phyloP scores from a whole-genome alignment of 352 stramenopile species.

The Globisporangium spiculum region DNA sequence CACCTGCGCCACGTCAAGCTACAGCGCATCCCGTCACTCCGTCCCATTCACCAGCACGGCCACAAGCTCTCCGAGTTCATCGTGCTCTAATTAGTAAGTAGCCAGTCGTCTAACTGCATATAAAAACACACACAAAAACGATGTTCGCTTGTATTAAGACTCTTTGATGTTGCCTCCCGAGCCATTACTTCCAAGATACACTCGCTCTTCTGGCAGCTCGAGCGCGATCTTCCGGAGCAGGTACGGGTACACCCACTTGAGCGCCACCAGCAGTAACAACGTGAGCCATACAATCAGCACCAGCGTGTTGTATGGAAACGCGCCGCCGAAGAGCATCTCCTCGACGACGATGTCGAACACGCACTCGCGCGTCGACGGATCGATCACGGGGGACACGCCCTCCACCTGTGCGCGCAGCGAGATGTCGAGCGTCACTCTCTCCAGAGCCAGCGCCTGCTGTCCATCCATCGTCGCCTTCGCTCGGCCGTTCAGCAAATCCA shows the following conservation, averaged over 20 bases:
- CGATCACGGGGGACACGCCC: conserved; percentile 40
- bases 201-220: conserved; percentile 34
- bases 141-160: conserved; percentile 17
- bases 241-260: conserved; percentile 41
- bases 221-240: conserved; percentile 53
- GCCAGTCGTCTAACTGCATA: neutral
- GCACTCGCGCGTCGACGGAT: conserved; percentile 38
- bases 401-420: conserved; percentile 46
- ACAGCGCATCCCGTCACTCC: conserved; percentile 43
- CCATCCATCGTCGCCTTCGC: neutral
- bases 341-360: conserved; percentile 77
- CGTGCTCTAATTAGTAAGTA: conserved; percentile 14
- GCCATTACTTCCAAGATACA: neutral
- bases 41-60: conserved; percentile 14
- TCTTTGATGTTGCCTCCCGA: conserved; percentile 21
- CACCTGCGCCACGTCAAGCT: conserved; percentile 66
- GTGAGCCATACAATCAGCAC: conserved; percentile 56
- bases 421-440: conserved; percentile 35
- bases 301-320: conserved; percentile 52
- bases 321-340: conserved; percentile 51
- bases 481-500: conserved; percentile 20
- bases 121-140: neutral
- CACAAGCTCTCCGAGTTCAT: conserved; percentile 23
- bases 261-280: conserved; percentile 32
- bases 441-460: neutral